Conservation (phyloP, 176 grass and related monocot species). For the Calamus simplicifolius region DNA sequence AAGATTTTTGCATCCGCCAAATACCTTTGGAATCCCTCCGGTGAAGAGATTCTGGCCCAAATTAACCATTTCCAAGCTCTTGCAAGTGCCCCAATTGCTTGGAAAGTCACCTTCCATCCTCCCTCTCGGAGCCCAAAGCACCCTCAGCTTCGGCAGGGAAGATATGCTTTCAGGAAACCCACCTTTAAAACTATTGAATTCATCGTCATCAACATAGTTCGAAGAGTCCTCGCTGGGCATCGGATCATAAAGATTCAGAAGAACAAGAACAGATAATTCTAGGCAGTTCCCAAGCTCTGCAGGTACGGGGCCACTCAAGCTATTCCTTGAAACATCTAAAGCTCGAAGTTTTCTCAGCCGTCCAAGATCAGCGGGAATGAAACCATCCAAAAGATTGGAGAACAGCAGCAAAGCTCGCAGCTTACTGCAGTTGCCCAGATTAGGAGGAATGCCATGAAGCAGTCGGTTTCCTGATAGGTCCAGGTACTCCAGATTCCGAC, state of each 20-base stretch:
- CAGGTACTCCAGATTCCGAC: conserved; percentile 25
- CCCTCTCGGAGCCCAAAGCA: conserved; percentile 41
- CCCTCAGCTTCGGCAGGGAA: conserved; percentile 34
- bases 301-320: conserved; percentile 50
- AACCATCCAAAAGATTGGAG: conserved; percentile 60
- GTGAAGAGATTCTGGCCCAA: conserved; percentile 36
- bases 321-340: conserved; percentile 71
- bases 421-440: conserved; percentile 44
- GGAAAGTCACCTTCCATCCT: conserved; percentile 30
- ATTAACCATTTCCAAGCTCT: conserved; percentile 47
- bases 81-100: conserved; percentile 44
- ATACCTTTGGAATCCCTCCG: conserved; percentile 32
- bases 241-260: conserved; percentile 50
- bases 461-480: conserved; percentile 54
- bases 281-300: conserved; percentile 57
- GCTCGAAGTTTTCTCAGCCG: conserved; percentile 48
- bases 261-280: conserved; percentile 41
- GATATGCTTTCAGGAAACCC: conserved; percentile 36
- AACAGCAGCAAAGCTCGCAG: conserved; percentile 49
- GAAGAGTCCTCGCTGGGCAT: conserved; percentile 3
- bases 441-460: conserved; percentile 40
- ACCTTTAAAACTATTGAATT: conserved; percentile 56
- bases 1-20: conserved; percentile 40
- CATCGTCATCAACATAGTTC: conserved; percentile 8
- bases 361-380: conserved; percentile 59